phyloP scores from a whole-genome alignment of 805 yeast species.

The Ogataea corticis region DNA sequence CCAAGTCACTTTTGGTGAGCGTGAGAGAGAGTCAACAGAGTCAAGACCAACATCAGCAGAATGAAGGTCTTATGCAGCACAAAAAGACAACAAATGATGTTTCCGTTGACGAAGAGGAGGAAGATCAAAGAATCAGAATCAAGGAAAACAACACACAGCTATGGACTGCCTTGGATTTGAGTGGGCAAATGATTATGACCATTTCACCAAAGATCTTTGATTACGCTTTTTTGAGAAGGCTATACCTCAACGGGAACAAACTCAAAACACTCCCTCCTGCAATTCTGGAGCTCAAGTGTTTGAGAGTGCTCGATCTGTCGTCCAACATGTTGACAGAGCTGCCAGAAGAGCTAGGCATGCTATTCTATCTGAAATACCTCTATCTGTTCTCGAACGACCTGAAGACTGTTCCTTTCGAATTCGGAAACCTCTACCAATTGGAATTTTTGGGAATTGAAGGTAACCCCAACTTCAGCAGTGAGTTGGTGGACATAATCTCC shows the following conservation, averaged over 20 bases:
- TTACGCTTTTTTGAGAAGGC: slow-evolving; percentile 80
- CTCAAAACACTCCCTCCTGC: slow-evolving; percentile 65
- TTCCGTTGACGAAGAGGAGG: slow-evolving; percentile 58
- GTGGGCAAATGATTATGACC: slow-evolving; percentile 80
- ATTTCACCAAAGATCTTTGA: slow-evolving; percentile 74
- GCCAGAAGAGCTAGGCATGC: slow-evolving; percentile 84
- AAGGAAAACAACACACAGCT: slow-evolving; percentile 70
- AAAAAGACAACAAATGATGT: slow-evolving; percentile 33
- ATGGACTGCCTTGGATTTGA: slow-evolving; percentile 92
- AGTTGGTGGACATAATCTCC: slow-evolving; percentile 64
- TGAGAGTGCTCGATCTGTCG: slow-evolving; percentile 84
- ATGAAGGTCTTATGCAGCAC: slow-evolving; percentile 42
- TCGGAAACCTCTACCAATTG: slow-evolving; percentile 82
- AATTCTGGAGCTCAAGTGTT: slow-evolving; percentile 65
- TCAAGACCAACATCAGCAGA: slow-evolving; percentile 25
- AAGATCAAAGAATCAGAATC: slow-evolving; percentile 62
- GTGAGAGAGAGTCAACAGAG: slow-evolving; percentile 33
- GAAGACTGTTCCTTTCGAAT: slow-evolving; percentile 72
- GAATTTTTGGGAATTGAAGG: slow-evolving; percentile 93
- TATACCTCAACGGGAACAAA: slow-evolving; percentile 85
- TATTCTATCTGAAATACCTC: slow-evolving; percentile 76
- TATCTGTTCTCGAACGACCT: slow-evolving; percentile 87
- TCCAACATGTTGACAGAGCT: slow-evolving; percentile 67
- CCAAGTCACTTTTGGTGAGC: slow-evolving; percentile 37
- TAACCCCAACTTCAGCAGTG: slow-evolving; percentile 68